phyloP scores from a whole-genome alignment of 768 basidiomycete species.

The Tubosaeta sp. region DNA sequence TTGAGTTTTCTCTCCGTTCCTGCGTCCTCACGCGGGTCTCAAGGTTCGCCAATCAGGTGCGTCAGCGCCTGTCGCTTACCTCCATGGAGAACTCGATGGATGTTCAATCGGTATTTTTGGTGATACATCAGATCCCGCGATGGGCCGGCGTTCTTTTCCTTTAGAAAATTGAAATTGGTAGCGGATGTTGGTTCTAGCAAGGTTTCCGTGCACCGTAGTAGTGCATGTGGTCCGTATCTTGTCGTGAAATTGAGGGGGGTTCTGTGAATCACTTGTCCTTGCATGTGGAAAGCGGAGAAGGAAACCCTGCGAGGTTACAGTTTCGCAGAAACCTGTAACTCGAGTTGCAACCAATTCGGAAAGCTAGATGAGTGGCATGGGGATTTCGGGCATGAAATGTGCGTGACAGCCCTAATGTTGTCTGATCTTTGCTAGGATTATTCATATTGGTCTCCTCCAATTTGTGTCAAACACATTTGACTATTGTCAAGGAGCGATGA shows the following conservation, averaged over 20 bases:
- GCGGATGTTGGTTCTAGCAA: background rate
- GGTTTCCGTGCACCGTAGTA: background rate
- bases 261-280: background rate
- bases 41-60: slow-evolving; percentile 3
- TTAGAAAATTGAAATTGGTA: background rate
- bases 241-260: background rate
- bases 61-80: background rate
- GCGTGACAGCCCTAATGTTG: too few relatives aligned
- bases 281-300: background rate
- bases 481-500: too few relatives aligned
- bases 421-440: too few relatives aligned
- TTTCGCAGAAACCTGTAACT: background rate
- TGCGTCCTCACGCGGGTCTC: slow-evolving; percentile 8
- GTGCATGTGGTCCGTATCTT: slow-evolving; percentile 1
- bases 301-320: too few relatives aligned
- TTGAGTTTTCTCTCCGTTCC: background rate
- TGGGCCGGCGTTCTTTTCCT: background rate
- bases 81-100: slow-evolving; percentile 7
- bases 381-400: too few relatives aligned
- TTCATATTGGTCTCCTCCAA: too few relatives aligned
- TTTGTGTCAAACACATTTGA: too few relatives aligned
- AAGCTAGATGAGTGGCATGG: too few relatives aligned
- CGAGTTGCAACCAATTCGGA: background rate
- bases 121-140: slow-evolving; percentile 4
- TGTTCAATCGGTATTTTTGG: background rate